phyloP scores from a whole-genome alignment of 2,329 filamentous ascomycete species.

The Cercospora sp. region DNA sequence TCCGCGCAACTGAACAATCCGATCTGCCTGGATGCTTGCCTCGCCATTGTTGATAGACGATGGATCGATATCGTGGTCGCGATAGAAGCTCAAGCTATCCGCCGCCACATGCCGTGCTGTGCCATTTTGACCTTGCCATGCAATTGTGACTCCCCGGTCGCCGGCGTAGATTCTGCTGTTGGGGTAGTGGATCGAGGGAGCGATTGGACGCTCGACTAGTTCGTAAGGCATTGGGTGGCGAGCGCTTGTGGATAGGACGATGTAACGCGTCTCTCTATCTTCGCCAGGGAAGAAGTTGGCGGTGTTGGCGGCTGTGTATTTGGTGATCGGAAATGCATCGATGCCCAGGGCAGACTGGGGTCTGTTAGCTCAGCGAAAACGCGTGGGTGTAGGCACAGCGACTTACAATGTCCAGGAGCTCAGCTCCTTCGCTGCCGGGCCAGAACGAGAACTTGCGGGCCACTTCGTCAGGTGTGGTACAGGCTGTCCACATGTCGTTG shows the following conservation, averaged over 20 bases:
- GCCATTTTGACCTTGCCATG: neutral
- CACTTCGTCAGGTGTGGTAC: neutral
- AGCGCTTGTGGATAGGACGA: neutral
- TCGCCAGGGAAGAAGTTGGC: neutral
- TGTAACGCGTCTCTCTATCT: neutral
- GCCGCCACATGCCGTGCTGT: neutral
- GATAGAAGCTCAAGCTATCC: neutral
- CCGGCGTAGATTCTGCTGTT: neutral
- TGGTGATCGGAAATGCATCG: neutral
- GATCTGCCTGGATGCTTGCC: neutral
- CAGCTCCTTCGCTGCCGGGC: neutral
- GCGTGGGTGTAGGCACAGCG: neutral
- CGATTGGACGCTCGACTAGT: neutral
- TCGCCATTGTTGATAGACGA: neutral
- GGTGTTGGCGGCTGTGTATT: neutral
- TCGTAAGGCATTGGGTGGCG: neutral
- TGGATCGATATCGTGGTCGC: neutral
- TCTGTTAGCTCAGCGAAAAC: neutral
- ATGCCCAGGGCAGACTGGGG: neutral
- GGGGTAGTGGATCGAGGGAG: neutral
- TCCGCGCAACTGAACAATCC: neutral
- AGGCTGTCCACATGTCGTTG: neutral
- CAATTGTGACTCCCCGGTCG: neutral
- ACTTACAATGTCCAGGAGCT: neutral
- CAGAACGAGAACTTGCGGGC: neutral